A percentile compares a stretch with the other conserved stretches of the same genome.
Conservation (phyloP, 1,139 yeast genomes). For the Taiozyma onychis region DNA sequence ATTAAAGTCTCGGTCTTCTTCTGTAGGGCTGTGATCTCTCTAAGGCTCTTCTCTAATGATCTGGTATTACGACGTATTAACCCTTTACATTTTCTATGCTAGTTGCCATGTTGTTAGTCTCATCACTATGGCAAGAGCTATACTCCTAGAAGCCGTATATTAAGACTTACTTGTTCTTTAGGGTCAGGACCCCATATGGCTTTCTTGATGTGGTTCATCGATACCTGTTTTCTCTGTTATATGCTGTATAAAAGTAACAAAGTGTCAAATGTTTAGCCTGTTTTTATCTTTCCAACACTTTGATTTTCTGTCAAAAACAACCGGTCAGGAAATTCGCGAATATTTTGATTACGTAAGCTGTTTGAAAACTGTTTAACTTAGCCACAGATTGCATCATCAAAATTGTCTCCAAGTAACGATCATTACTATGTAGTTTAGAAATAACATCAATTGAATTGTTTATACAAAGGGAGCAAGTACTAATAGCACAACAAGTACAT, state of each 20-base stretch:
- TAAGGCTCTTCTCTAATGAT: slow-evolving; percentile 68
- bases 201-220: slow-evolving; percentile 70
- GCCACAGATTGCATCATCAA: background rate
- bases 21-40: slow-evolving; percentile 58
- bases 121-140: background rate
- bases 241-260: background rate
- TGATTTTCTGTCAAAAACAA: background rate
- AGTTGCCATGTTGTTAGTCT: background rate
- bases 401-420: too few relatives aligned
- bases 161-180: slow-evolving; percentile 51
- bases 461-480: background rate
- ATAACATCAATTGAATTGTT: too few relatives aligned
- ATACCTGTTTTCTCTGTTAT: background rate
- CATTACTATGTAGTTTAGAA: too few relatives aligned
- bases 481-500: background rate
- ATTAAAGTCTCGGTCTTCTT: slow-evolving; percentile 74
- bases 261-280: background rate
- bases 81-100: slow-evolving; percentile 77
- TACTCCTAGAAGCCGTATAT: background rate
- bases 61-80: slow-evolving; percentile 81
- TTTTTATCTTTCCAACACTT: background rate
- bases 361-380: background rate
- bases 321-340: background rate
- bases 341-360: background rate
- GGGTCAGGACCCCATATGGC: slow-evolving; percentile 95